Conservation (phyloP, 495 filamentous ascomycete species). For the Elaphomyces granulatus region DNA sequence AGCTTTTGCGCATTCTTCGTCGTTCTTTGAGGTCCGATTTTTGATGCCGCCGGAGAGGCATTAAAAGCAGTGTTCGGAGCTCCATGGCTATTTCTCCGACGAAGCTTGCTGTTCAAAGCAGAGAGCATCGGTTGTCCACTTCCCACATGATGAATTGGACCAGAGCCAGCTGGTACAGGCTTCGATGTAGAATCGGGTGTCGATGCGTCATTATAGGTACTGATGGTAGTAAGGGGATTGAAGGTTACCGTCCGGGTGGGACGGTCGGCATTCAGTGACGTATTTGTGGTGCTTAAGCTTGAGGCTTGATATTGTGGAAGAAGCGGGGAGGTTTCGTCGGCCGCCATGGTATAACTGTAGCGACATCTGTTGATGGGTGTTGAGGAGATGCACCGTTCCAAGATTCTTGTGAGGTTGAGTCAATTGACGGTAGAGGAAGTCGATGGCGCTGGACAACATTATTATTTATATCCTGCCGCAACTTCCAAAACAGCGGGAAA, state of each 20-base stretch:
- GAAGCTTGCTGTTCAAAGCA: conserved; percentile 72
- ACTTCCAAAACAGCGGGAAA: no score
- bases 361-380: no score
- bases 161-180: conserved; percentile 26
- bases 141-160: conserved; percentile 22
- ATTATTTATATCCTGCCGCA: no score
- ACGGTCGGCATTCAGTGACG: conserved; percentile 29
- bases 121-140: conserved; percentile 58
- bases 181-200: conserved; percentile 30
- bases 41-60: conserved; percentile 38
- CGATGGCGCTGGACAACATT: no score
- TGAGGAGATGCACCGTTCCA: no score
- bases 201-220: conserved; percentile 35
- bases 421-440: no score
- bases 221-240: conserved; percentile 49
- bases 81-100: conserved; percentile 69
- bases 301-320: conserved; percentile 29
- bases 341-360: no score
- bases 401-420: no score
- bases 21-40: conserved; percentile 89
- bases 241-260: conserved; percentile 52
- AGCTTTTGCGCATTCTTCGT: conserved; percentile 93
- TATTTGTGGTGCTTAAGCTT: conserved; percentile 14
- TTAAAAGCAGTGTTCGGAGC: conserved; percentile 36
- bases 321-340: conserved; percentile 33